phyloP scores from a whole-genome alignment of 208 protist genomes.

The Naegleria lovaniensis region DNA sequence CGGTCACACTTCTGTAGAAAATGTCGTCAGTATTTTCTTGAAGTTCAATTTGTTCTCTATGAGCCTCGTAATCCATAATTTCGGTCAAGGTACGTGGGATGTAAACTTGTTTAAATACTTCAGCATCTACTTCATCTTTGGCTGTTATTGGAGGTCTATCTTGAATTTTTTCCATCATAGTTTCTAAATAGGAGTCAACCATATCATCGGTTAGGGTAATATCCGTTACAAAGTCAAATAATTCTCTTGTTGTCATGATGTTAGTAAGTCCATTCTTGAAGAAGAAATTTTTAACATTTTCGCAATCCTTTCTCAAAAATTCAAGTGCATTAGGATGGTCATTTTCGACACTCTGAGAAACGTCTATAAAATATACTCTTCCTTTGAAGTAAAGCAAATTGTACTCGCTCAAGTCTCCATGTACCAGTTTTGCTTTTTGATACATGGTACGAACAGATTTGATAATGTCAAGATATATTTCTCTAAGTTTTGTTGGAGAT shows the following conservation, averaged over 20 bases:
- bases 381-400: slow-evolving; percentile 87
- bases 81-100: slow-evolving; percentile 65
- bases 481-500: slow-evolving; percentile 32
- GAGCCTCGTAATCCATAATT: slow-evolving; percentile 52
- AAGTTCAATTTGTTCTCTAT: slow-evolving; percentile 26
- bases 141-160: slow-evolving; percentile 26
- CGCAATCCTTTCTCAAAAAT: slow-evolving; percentile 91
- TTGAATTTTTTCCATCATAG: slow-evolving; percentile 33
- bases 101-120: slow-evolving; percentile 60
- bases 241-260: slow-evolving; percentile 51
- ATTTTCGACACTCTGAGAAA: slow-evolving; percentile 96
- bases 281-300: slow-evolving; percentile 85
- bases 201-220: slow-evolving; percentile 42
- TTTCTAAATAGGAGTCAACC: slow-evolving; percentile 51
- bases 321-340: slow-evolving; percentile 94
- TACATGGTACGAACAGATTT: slow-evolving; percentile 93
- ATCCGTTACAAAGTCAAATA: slow-evolving; percentile 72
- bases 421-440: slow-evolving; percentile 81
- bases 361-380: slow-evolving; percentile 93
- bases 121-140: slow-evolving; percentile 38
- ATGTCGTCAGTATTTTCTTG: slow-evolving; percentile 5
- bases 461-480: slow-evolving; percentile 76
- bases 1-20: slow-evolving; percentile 32
- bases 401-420: slow-evolving; percentile 97
- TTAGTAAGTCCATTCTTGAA: slow-evolving; percentile 40